phyloP scores from a whole-genome alignment of 164 flowering plant genomes.

The Vitis labrusca region DNA sequence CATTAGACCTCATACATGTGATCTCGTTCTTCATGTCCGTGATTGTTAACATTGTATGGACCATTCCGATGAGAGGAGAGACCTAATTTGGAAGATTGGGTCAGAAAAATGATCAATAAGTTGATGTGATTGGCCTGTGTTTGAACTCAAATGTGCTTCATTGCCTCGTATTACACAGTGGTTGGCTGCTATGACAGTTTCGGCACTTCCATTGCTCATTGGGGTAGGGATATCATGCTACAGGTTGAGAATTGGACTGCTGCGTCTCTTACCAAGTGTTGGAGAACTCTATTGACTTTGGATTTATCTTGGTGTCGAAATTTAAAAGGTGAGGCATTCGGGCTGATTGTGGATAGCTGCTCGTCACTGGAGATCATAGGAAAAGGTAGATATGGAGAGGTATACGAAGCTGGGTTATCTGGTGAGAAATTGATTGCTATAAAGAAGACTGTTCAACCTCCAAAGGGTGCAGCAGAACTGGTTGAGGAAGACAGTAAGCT shows the following conservation, averaged over 20 bases:
- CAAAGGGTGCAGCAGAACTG: conserved; percentile 49
- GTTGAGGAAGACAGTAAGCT: conserved; percentile 59
- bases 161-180: no score
- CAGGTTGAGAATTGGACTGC: conserved; percentile 38
- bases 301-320: conserved; percentile 51
- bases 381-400: conserved; percentile 85
- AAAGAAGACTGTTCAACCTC: conserved; percentile 64
- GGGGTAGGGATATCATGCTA: neutral
- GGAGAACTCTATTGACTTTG: conserved; percentile 26
- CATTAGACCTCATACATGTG: neutral
- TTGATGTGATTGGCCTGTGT: no score
- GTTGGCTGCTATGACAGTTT: no score
- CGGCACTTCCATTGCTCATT: no score
- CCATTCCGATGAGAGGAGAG: no score
- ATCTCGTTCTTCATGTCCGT: neutral
- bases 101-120: no score
- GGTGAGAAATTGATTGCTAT: conserved; percentile 74
- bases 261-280: conserved; percentile 29
- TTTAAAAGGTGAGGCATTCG: conserved; percentile 29
- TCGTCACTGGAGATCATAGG: conserved; percentile 57
- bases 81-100: no score
- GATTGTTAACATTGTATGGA: no score
- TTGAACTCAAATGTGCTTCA: no score
- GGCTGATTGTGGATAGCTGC: conserved; percentile 37
- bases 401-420: conserved; percentile 67